Base-by-base conservation (phyloP, 129 eudicot species). In the Lonicera japonica region DNA sequence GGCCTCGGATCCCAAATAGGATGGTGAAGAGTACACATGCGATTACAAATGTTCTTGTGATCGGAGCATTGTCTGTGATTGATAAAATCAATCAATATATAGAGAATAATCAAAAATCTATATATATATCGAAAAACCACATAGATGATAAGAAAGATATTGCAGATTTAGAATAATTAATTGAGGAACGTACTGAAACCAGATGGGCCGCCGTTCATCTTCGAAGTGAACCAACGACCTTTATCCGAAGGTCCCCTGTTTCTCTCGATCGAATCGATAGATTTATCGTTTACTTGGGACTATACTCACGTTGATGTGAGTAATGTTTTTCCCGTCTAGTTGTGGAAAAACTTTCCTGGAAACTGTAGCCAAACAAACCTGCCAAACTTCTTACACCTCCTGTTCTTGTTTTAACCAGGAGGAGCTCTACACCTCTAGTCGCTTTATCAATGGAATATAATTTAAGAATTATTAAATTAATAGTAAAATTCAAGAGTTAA, bases 131-230 rank as follows among this genome's bases (percentile, higher is more conserved):
- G 14, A 39, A 41, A 47, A 24, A 8, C 15, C 5, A 25, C 0
- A 70, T 39, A 15, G 25, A 59, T 24, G 25, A 21, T 2, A 20
- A 11, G 25, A 20, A 45, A 45, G 51, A 15, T 3, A 45, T 10
- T 45, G 36, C 4, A 29, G n/a, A 24, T 41, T 21, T 22, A 15
- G 20, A 41, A 2, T 47, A 59, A 59, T 41, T 56, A 11, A 54
- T n/a, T n/a, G n/a, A n/a, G n/a, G n/a, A 58, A 72, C 89, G 15
- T 79, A 91, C 98, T 87, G 83, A 92, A 92, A 79, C 98, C 98
- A 80, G 96, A 92, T 69, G 96, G 96, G 69, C 96, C 96, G 82
- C 98, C 98, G 96, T 92, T 87, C 98, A 92, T 92, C 82, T 82
- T 91, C 73, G 46, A 77, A 51, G 63, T 66, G 63, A 73, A 77